Percentiles rank a stretch among this genome's conserved stretches.
These are phyloP conservation scores for Prillingera fragicola DNA, from an alignment of 1,284 basidiomycete genomes.

Conservation along the genomic window DNA sequence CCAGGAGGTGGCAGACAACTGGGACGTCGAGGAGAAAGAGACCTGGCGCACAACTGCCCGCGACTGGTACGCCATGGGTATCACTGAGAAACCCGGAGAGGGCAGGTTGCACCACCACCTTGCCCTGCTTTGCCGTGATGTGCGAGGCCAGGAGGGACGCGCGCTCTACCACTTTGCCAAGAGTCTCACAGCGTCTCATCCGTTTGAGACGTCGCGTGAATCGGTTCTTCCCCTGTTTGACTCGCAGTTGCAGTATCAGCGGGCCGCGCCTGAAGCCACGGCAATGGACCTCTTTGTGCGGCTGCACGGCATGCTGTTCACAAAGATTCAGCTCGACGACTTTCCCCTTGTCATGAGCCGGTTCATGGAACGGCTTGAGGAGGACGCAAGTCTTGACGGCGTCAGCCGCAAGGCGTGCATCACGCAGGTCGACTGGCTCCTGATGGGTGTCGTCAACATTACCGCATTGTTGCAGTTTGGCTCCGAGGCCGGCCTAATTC, in stretches of 20 bases:
- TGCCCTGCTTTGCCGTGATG: constrained; percentile 78
- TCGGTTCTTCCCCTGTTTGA: constrained; percentile 82
- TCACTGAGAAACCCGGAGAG: constrained; percentile 80
- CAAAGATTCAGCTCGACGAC: constrained; percentile 86
- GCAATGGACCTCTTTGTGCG: constrained; percentile 81
- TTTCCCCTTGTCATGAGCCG: constrained; percentile 74
- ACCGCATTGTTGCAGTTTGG: constrained; percentile 83
- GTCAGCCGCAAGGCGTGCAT: constrained; percentile 47
- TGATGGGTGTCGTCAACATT: constrained; percentile 86
- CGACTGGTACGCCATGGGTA: constrained; percentile 86
- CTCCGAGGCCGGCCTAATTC: constrained; percentile 63
- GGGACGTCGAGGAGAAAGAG: constrained; percentile 89
- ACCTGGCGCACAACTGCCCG: constrained; percentile 82
- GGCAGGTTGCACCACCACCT: constrained; percentile 92
- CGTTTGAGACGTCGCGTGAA: constrained; percentile 79
- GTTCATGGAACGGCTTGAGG: constrained; percentile 71
- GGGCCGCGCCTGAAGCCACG: constrained; percentile 68
- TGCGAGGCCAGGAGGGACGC: constrained; percentile 74
- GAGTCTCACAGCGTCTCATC: constrained; percentile 85
- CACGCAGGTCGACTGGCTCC: constrained; percentile 86
- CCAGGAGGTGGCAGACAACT: constrained; percentile 71
- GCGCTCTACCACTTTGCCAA: constrained; percentile 93
- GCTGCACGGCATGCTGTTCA: constrained; percentile 93
- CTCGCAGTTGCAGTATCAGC: constrained; percentile 59
- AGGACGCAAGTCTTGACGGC: constrained; percentile 58